Base-by-base conservation (phyloP, 306 rosid genomes). In the Casuarina equisetifolia region DNA sequence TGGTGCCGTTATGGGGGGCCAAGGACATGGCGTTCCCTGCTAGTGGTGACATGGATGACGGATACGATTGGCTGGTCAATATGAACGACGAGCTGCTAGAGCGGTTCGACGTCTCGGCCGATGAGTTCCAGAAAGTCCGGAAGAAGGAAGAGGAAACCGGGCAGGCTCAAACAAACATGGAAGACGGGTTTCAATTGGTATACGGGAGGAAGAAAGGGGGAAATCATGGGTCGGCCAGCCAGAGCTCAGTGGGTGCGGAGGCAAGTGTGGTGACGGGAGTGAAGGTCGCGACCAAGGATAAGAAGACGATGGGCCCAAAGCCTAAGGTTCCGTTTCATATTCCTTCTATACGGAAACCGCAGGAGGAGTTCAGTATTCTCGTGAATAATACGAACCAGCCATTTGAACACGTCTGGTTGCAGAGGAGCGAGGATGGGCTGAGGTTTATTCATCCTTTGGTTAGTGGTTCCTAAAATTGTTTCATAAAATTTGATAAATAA, bases 331-430 rank as follows among this genome's bases (percentile, higher is more conserved):
- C 98, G 1, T 95, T 95, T 82, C 98, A 95, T 78, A 86, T 92
- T 72, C 97, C 98, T 5, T 80, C 91, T 0, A 92, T 95, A 73
- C 79, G 77, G 59, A 91, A 85, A 83, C 97, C 98, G 63, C 98
- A 95, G 75, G 93, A 89, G 13, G 96, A 89, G 90, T 89, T 75
- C 58, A 87, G 17, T 32, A 89, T 95, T 62, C 3, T 89, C 74
- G 92, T 90, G 64, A 89, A 95, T 67, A 95, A 95, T 85, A 53
- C 85, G 0, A 92, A 92, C 77, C 76, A 84, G 79, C 96, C 93
- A 1, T 95, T 91, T 78, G 93, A 87, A 74, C 98, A 95, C 88
- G 97, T 95, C 69, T 95, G 97, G 98, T 70, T 95, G 90, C 86
- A 87, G 83, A 88, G 86, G 81, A 83, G 86, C 75, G 98, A 91